These are phyloP conservation scores for Thelonectria discophora DNA, from an alignment of 2,329 filamentous ascomycete genomes.

Conservation along the genomic window DNA sequence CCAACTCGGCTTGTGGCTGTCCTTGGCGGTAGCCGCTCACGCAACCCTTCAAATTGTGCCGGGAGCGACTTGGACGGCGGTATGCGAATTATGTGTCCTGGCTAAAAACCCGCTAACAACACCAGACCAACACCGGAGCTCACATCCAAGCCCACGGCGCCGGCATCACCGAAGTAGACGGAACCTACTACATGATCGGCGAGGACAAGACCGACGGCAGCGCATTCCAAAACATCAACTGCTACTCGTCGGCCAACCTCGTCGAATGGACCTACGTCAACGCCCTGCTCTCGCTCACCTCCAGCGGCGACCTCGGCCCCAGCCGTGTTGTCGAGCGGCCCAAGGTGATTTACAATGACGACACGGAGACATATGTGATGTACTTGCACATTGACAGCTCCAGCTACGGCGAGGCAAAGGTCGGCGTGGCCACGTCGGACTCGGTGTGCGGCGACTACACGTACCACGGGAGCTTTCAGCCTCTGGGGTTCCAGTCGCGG, in stretches of 20 bases:
- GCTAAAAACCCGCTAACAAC: background rate
- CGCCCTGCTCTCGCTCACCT: slow-evolving; percentile 63
- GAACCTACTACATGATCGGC: slow-evolving; percentile 72
- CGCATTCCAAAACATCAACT: slow-evolving; percentile 71
- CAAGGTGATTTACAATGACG: slow-evolving; percentile 73
- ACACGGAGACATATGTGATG: slow-evolving; percentile 71
- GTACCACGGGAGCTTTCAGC: slow-evolving; percentile 48
- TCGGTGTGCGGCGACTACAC: slow-evolving; percentile 68
- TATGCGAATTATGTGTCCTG: slow-evolving; percentile 29
- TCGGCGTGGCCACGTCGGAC: slow-evolving; percentile 68
- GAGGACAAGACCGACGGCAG: slow-evolving; percentile 74
- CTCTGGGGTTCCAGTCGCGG: slow-evolving; percentile 53
- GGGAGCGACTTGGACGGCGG: slow-evolving; percentile 58
- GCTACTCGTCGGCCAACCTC: slow-evolving; percentile 70
- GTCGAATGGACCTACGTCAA: slow-evolving; percentile 71
- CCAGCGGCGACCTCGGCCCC: slow-evolving; percentile 65
- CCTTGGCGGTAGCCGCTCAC: background rate
- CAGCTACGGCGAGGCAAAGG: slow-evolving; percentile 69
- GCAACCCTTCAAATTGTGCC: slow-evolving; percentile 46
- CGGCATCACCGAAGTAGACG: slow-evolving; percentile 64
- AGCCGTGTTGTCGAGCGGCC: slow-evolving; percentile 72
- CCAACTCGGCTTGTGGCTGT: slow-evolving; percentile 6
- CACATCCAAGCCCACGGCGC: slow-evolving; percentile 74
- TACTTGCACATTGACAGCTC: slow-evolving; percentile 73
- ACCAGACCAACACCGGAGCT: slow-evolving; percentile 55